Evolutionary conservation across 192 early-diverging fungal species (phyloP).

Genomic region (Dimargaris cristalligena): DNA sequence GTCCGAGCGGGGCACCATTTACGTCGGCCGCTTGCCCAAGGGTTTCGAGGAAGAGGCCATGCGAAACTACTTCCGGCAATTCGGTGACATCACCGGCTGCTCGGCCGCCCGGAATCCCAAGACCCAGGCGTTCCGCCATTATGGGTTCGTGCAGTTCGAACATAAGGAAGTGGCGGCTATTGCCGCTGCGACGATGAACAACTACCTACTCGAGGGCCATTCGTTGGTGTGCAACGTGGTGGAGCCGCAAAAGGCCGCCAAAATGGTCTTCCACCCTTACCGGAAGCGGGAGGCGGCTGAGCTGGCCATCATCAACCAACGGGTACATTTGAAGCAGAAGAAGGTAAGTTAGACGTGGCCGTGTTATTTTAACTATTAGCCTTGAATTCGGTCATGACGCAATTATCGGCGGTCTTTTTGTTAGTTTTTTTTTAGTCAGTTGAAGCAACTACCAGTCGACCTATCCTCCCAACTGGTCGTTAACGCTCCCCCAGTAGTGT

Average conservation of each 20-base stretch:
- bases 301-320: no score
- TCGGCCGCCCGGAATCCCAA: conserved; percentile 76
- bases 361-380: no score
- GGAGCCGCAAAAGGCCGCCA: conserved; percentile 38
- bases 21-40: conserved; percentile 83
- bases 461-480: no score
- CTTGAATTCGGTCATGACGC: no score
- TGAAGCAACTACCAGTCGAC: no score
- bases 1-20: conserved; percentile 62
- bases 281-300: no score
- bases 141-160: conserved; percentile 84
- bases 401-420: no score
- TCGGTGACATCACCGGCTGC: conserved; percentile 64
- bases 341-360: no score
- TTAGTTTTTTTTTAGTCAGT: no score
- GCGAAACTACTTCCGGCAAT: conserved; percentile 80
- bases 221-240: conserved; percentile 65
- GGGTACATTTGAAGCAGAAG: no score
- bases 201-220: conserved; percentile 72
- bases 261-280: no score
- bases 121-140: conserved; percentile 87
- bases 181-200: conserved; percentile 93
- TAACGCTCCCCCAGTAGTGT: no score
- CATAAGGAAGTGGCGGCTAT: conserved; percentile 66
- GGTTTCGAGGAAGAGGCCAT: conserved; percentile 93